Conservation (phyloP, 129 eudicot species). For the Escallonia rubra region DNA sequence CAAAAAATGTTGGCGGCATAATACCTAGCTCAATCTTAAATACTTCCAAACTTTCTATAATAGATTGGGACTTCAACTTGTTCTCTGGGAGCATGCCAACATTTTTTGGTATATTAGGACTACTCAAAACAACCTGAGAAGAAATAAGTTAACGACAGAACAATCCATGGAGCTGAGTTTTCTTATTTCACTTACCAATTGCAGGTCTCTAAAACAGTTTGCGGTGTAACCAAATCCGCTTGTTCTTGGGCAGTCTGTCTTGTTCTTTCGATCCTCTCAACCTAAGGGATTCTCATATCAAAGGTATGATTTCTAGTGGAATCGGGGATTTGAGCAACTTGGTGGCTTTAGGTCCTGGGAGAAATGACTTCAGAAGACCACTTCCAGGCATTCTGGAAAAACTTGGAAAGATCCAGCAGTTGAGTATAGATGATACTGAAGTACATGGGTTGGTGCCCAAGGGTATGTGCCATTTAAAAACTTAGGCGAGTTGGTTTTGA, state of each 20-base stretch:
- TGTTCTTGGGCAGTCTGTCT: slow-evolving; percentile 28
- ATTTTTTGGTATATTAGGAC: slow-evolving; percentile 29
- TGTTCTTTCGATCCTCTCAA: slow-evolving; percentile 16
- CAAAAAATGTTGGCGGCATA: slow-evolving; percentile 6
- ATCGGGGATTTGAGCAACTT: slow-evolving; percentile 34
- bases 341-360: slow-evolving; percentile 7
- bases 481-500: slow-evolving; percentile 17
- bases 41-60: slow-evolving; percentile 20
- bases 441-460: too few relatives aligned
- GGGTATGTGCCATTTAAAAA: background rate
- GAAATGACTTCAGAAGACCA: slow-evolving; percentile 27
- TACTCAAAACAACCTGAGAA: slow-evolving; percentile 7
- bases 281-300: slow-evolving; percentile 19
- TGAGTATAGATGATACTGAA: too few relatives aligned
- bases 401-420: too few relatives aligned
- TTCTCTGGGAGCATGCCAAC: slow-evolving; percentile 30
- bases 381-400: slow-evolving; percentile 20
- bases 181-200: slow-evolving; percentile 29
- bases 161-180: slow-evolving; percentile 13
- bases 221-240: slow-evolving; percentile 23
- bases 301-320: slow-evolving; percentile 29
- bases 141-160: slow-evolving; percentile 21
- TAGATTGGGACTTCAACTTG: slow-evolving; percentile 18
- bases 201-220: slow-evolving; percentile 11
- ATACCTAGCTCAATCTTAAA: slow-evolving; percentile 37